Evolutionary conservation across 768 basidiomycete species (phyloP).

Genomic region (Suillus lakei): DNA sequence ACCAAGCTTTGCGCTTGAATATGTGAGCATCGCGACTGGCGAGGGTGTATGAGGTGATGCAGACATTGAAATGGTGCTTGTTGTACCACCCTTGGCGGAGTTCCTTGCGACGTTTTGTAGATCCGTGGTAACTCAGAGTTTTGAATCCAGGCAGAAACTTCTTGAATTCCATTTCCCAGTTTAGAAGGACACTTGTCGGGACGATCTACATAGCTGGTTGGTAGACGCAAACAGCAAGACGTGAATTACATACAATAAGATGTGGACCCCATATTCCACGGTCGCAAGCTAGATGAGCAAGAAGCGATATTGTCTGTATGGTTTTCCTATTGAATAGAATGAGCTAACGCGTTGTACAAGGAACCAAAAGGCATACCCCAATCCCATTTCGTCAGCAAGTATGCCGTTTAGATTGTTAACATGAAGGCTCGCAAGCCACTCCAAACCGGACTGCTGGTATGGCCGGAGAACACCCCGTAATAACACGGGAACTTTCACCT

Average conservation of each 20-base stretch:
- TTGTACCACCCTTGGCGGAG: slow-evolving; percentile 91
- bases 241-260: slow-evolving; percentile 63
- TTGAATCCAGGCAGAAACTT: slow-evolving; percentile 92
- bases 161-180: slow-evolving; percentile 98
- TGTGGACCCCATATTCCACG: slow-evolving; percentile 93
- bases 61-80: slow-evolving; percentile 89
- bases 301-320: slow-evolving; percentile 92
- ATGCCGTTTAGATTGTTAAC: slow-evolving; percentile 82
- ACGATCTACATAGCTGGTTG: slow-evolving; percentile 59
- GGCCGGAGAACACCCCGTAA: slow-evolving; percentile 88
- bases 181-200: slow-evolving; percentile 91
- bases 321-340: slow-evolving; percentile 69
- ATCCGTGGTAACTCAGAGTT: slow-evolving; percentile 89
- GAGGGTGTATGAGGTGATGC: slow-evolving; percentile 92
- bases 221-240: slow-evolving; percentile 6
- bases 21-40: slow-evolving; percentile 91
- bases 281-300: slow-evolving; percentile 92
- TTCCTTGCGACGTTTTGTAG: slow-evolving; percentile 86
- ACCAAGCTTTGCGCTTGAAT: slow-evolving; percentile 92
- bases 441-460: slow-evolving; percentile 91
- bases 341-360: not conserved
- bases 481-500: slow-evolving; percentile 69
- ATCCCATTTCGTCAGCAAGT: slow-evolving; percentile 92
- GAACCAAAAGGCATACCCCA: slow-evolving; percentile 64
- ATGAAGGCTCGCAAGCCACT: slow-evolving; percentile 93